Base-by-base conservation (phyloP, 768 basidiomycete genomes). In the Artomyces pyxidatus region DNA sequence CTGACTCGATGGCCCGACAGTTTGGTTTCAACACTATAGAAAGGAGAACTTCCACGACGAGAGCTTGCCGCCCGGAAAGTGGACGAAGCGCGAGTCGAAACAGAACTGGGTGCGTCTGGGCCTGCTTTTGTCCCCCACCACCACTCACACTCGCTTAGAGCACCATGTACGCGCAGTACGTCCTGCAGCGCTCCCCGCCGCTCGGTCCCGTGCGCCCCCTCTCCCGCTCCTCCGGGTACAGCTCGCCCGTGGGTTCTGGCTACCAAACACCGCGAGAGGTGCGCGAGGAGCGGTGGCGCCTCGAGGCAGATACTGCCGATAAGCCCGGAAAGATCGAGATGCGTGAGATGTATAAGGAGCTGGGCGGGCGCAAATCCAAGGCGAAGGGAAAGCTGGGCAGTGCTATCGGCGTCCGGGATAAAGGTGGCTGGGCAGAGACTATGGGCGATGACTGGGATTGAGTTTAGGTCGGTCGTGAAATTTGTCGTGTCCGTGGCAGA, bases 1-100 rank as follows among this genome's bases (percentile, higher is more conserved):
- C n/a, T n/a, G n/a, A n/a, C n/a, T n/a, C n/a, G n/a, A 19, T 29
- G 29, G 17, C 25, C 16, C n/a, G 5, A 39, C 58, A 96, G 93
- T 95, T 9, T 96, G 93, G 93, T 96, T 94, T 70, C 86, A 88
- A 56, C 84, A 88, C 55, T 92, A 90, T 63, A 73, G 93, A 47
- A 88, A 84, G 56, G 88, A 92, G 53, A 82, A 85, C 57, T 89
- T 96, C 55, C 83, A 89, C 38, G 86, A 90, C 53, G 80, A 83
- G 26, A 81, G 77, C 50, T 63, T 88, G 42, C 84, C 86, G 3
- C 75, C 82, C 9, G 88, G 84, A 29, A 92, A 92, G 65, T 96
- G 92, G 92, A 87, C 90, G 8, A 88, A 87, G 61, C 75, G 85
- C 48, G 92, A 96, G 64, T 92, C 89, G n/a, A 96, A 92, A 63